A percentile compares a stretch with the other conserved stretches of the same genome.
Evolutionary conservation across 208 protist genomes (phyloP).

Genomic region (Leishmania tarentolae): DNA sequence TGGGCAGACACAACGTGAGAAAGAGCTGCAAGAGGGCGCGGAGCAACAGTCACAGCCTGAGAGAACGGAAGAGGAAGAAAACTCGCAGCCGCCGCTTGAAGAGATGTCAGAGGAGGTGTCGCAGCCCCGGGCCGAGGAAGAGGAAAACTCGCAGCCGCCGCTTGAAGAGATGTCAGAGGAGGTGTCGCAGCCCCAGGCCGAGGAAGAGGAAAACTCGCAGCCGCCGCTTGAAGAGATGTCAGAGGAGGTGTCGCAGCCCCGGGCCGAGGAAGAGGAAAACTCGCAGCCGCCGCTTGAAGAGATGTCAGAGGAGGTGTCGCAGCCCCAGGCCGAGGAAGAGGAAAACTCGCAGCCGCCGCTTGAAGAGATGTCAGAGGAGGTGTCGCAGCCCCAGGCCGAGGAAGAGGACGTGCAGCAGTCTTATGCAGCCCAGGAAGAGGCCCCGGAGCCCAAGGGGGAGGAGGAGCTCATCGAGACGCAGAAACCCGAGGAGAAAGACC

Average conservation of each 20-base stretch:
- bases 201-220: too few relatives aligned
- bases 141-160: neutral
- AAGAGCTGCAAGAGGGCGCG: slow-evolving; percentile 6
- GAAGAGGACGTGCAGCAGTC: slow-evolving; percentile 16
- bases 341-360: neutral
- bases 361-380: slow-evolving; percentile 1
- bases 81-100: slow-evolving; percentile 7
- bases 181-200: too few relatives aligned
- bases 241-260: neutral
- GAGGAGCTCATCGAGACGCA: too few relatives aligned
- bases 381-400: slow-evolving; percentile 7
- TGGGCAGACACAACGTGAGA: neutral
- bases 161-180: too few relatives aligned
- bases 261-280: neutral
- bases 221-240: too few relatives aligned
- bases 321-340: neutral
- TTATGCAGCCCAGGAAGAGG: neutral
- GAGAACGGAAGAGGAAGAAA: neutral
- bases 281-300: neutral
- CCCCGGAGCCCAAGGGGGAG: neutral
- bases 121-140: slow-evolving; percentile 14
- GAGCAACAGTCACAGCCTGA: neutral
- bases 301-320: neutral
- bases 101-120: slow-evolving; percentile 20
- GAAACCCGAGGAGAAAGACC: slow-evolving; percentile 3